Base-by-base conservation (phyloP, 768 basidiomycete genomes). In the Pleurotus djamor region DNA sequence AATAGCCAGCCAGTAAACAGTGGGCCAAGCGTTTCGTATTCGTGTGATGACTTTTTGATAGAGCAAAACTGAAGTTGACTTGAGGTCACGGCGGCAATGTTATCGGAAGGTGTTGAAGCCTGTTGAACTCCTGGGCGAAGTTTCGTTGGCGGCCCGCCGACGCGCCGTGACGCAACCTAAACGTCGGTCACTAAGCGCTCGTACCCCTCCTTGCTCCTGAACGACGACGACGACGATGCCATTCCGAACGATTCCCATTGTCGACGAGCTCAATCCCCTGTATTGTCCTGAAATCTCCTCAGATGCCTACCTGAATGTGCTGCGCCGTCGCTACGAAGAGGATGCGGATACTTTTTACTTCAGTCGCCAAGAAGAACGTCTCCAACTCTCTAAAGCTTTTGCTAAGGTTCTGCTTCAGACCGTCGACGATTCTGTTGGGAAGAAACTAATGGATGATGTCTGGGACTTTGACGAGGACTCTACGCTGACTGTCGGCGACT, bases 391-490 rank as follows among this genome's bases (percentile, higher is more conserved):
- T n/a, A 34, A 36, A 37, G 35, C 41, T 32, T 56, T 56, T 32
- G 54, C 54, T 17, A n/a, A 38, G 13, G 14, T 56, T 17, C 37
- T 56, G 4, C 21, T 44, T 56, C 54, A 56, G 13, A 17, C 54
- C 43, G 17, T 56, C 7, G 16, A 56, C n/a, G 28, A 28, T 10
- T 43, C 54, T 32, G 52, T n/a, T 4, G 12, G 32, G n/a, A 14
- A 10, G 28, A 37, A 37, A 16, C 52, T 34, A 7, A 21, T 35
- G 10, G 17, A 16, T 7, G 49, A 14, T 41, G 38, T 41, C 38
- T 56, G 54, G 54, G 41, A 56, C n/a, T 16, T 43, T 41, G 54
- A 56, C 37, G 54, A 56, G 16, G 54, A 56, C 32, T 56, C 54
- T 4, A 56, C 54, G 2, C 13, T 56, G 41, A 43, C 54, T 44